Evolutionary conservation across 1,139 yeast genomes (phyloP), one percentile per base, ranked within the genome.

Genomic region (Kurtzmaniella quercitrusa): DNA sequence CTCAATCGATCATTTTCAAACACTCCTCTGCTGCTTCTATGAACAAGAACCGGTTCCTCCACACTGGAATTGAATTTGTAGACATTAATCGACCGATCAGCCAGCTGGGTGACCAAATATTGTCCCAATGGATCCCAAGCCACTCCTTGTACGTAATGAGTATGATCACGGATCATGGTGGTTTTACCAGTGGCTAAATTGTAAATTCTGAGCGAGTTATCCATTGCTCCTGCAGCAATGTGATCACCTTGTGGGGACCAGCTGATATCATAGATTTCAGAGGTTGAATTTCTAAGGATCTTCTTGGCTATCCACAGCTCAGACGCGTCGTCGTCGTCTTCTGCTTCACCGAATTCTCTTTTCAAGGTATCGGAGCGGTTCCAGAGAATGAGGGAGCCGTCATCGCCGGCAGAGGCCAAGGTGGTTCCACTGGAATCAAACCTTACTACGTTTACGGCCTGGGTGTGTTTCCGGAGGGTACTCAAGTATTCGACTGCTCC

Each of bases 321-420:
- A 45, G 75, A 68, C 15, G 75, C 68, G 34, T 82, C 88, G 34
- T 66, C 70, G 29, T 74, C 80, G 10, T 65, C 67, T 17, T 68
- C 76, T 15, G 76, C 78, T 12, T 61, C 67, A 1, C 85, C 86
- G 57, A 82, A 79, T 37, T 82, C 87, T 48, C 70, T 70, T 2
- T 76, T 67, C 3, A 78, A 66, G 3, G 66, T 66, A 38, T 80
- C 85, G 17, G 82, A 71, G 23, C 75, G 68, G 38, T 70, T 71
- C 98, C 98, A 93, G 33, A 93, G 62, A 49, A 91, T 71, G 15
- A 93, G 75, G 10, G 85, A 79, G 1, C 98, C 98, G 59, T 93
- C 98, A 58, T 93, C 99, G 2, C 97, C 95, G 0, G 96, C 97
- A 0, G 94, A 77, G 0, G 98, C 98, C 34, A 93, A 66, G 10